Evolutionary conservation across 805 yeast species (phyloP), one percentile per base, ranked within the genome.

Genomic region (Metschnikowia similis): DNA sequence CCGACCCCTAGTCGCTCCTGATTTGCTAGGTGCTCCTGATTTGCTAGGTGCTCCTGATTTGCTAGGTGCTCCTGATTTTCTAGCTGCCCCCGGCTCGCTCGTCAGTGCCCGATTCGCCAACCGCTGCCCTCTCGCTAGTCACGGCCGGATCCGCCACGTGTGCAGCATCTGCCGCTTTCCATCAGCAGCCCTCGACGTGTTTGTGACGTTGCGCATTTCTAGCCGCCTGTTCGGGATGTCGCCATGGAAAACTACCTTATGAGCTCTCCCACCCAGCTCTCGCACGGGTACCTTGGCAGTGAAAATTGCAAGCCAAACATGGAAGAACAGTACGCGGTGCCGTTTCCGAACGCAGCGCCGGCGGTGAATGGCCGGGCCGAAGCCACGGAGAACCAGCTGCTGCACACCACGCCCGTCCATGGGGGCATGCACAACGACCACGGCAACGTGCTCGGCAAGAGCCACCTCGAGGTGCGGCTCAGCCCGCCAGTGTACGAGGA

Each of bases 181-280:
- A 7, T 27, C 11, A n/a, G 30, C 16, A 38, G 30, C 41, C 10
- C 13, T 16, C 8, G 14, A 10, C 13, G n/a, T 28, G 21, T 28
- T 39, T 16, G 42, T 29, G 42, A 14, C 26, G 28, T 9, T 26
- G 34, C n/a, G 35, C 27, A 16, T 30, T 30, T 30, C 17, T 2
- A 29, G 13, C 36, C 35, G 10, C 30, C 28, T 35, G 40, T 34
- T n/a, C 47, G 47, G 37, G 48, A 52, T 51, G 58, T 36, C 40
- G 54, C 45, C 51, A 70, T 70, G 75, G 75, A 70, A 43, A 68
- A 69, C 56, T 70, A 58, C 55, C 65, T 70, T 44, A 62, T 70
- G 66, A 69, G 74, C 58, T 67, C 72, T 35, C 75, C 75, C 28
- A 62, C 71, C 29, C 73, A 64, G 60, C 60, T 66, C 54, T 56